Percentiles rank a stretch among this genome's conserved stretches.
Conservation (phyloP, 345 rosid species). For the Eucalyptus shirleyi region DNA sequence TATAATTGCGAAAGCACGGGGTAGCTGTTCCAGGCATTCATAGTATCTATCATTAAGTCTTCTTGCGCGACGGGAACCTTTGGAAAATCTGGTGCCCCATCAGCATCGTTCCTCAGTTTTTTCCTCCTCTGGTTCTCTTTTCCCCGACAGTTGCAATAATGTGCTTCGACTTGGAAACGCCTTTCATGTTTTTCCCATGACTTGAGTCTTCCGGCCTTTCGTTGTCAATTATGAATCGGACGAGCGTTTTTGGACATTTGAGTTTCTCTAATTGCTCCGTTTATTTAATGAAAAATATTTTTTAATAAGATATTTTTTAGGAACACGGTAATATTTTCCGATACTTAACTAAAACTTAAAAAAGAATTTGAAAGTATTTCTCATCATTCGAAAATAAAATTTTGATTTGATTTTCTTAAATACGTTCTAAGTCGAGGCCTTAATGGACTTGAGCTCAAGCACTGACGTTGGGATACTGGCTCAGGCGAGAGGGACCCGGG, state of each 20-base stretch:
- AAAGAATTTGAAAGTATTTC: no score
- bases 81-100: not conserved
- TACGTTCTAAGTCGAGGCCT: not conserved
- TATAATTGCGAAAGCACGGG: not conserved
- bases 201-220: not conserved
- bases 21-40: not conserved
- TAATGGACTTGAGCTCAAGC: not conserved
- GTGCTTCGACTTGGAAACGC: not conserved
- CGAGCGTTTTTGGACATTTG: not conserved
- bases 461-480: rapidly evolving
- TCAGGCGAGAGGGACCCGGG: rapidly evolving
- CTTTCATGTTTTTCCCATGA: not conserved
- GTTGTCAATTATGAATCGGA: not conserved
- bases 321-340: no score
- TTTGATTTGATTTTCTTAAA: no score
- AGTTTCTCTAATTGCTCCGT: not conserved
- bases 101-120: not conserved
- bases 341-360: not conserved
- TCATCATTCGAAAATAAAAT: rapidly evolving
- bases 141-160: not conserved
- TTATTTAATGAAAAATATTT: no score
- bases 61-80: not conserved
- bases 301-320: no score
- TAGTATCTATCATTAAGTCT: not conserved
- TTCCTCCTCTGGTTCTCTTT: not conserved